Conservation (phyloP, 768 basidiomycete species). For the Rhodotorula graminis region DNA sequence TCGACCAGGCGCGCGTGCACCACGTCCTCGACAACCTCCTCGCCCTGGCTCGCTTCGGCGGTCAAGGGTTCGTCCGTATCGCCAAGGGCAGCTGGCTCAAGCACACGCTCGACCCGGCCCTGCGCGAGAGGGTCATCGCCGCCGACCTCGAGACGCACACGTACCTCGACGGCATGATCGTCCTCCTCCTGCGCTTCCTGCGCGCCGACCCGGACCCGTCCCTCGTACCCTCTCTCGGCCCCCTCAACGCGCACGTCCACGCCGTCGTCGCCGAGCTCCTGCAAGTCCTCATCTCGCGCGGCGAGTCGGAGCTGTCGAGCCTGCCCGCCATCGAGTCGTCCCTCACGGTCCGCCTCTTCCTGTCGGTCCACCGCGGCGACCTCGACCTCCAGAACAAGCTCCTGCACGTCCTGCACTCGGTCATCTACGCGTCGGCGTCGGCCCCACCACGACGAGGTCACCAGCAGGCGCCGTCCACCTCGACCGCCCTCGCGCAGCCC, state of each 20-base stretch:
- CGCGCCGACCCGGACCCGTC: conserved; percentile 67
- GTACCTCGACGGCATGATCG: conserved; percentile 72
- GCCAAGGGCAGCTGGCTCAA: conserved; percentile 62
- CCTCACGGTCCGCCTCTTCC: conserved; percentile 69
- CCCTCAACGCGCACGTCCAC: conserved; percentile 64
- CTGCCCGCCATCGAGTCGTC: conserved; percentile 65
- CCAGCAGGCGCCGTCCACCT: background rate
- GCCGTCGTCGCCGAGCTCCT: conserved; percentile 72
- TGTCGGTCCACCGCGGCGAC: conserved; percentile 62
- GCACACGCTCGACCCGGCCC: conserved; percentile 60
- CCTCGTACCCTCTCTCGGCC: conserved; percentile 55
- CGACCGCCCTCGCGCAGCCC: background rate
- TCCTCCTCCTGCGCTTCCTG: conserved; percentile 65
- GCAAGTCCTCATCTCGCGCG: conserved; percentile 72
- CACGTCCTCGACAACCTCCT: conserved; percentile 74
- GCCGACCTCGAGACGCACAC: conserved; percentile 31
- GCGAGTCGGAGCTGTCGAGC: conserved; percentile 63
- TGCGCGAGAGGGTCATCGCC: conserved; percentile 59
- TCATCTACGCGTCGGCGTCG: conserved; percentile 52
- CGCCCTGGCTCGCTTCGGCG: conserved; percentile 76
- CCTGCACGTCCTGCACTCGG: conserved; percentile 76
- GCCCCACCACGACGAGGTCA: background rate
- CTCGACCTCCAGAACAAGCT: conserved; percentile 89
- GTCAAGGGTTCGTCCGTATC: conserved; percentile 76
- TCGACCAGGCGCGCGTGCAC: conserved; percentile 68